Evolutionary conservation across 192 early-diverging fungal species (phyloP).

Genomic region (Backusella psychrophila): DNA sequence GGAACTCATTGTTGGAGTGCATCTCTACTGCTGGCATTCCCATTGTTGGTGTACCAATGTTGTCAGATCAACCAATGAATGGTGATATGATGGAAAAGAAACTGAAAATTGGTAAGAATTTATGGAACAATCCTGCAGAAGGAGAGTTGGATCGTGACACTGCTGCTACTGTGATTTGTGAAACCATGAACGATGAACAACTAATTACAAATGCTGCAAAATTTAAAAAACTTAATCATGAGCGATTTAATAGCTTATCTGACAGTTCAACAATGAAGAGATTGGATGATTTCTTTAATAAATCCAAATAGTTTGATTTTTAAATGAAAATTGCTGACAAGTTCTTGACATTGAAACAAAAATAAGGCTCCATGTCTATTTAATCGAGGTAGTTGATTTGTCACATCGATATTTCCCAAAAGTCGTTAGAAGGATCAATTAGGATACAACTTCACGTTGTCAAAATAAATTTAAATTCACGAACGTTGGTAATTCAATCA

Average conservation of each 20-base stretch:
- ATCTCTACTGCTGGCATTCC: background rate
- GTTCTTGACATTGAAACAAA: background rate
- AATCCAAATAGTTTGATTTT: background rate
- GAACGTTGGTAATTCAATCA: background rate
- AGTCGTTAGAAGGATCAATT: background rate
- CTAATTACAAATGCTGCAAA: background rate
- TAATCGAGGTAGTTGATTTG: background rate
- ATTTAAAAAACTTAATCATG: background rate
- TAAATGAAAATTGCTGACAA: too few relatives aligned
- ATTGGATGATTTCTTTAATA: background rate
- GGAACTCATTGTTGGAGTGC: background rate
- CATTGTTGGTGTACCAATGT: background rate
- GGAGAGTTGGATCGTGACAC: background rate
- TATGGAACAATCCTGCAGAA: background rate
- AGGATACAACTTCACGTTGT: background rate
- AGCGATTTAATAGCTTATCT: background rate
- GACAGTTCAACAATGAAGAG: background rate
- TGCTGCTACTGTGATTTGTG: background rate
- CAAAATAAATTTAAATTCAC: background rate
- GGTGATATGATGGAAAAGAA: background rate
- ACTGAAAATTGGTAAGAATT: background rate
- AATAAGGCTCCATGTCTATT: background rate
- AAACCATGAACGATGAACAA: background rate
- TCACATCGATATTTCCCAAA: background rate
- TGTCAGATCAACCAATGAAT: background rate